Evolutionary conservation across 179 eudicot species (phyloP).

Genomic region (Nepenthes alata): DNA sequence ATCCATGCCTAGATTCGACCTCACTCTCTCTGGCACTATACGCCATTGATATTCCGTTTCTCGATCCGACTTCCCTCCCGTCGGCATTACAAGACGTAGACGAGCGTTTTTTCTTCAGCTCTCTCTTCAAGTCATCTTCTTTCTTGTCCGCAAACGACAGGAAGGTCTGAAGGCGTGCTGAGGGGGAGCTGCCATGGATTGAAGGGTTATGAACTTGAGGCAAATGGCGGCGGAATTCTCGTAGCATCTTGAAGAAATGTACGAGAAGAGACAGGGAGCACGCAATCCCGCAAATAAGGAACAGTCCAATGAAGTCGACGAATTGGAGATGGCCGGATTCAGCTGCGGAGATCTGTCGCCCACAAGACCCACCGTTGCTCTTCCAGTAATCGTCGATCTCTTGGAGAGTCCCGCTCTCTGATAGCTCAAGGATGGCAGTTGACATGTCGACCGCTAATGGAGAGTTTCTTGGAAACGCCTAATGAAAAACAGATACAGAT

Average conservation of each 20-base stretch:
- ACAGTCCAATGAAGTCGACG: conserved; percentile 48
- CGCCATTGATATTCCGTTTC: too few relatives aligned
- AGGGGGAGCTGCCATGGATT: conserved; percentile 15
- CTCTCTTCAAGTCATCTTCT: conserved; percentile 19
- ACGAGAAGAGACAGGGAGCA: conserved; percentile 39
- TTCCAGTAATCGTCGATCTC: conserved; percentile 39
- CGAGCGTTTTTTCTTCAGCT: neutral
- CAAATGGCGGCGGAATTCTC: conserved; percentile 20
- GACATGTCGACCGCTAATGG: conserved; percentile 59
- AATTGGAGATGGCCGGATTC: conserved; percentile 44
- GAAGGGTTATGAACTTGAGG: conserved; percentile 18
- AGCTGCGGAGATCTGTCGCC: conserved; percentile 4
- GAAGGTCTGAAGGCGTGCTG: conserved; percentile 27
- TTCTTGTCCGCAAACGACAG: conserved; percentile 45
- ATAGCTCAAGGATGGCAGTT: conserved; percentile 41
- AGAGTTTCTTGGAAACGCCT: conserved; percentile 65
- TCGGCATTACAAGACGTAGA: conserved; percentile 8
- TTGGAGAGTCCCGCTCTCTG: conserved; percentile 50
- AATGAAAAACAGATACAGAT: too few relatives aligned
- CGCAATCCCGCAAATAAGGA: conserved; percentile 35
- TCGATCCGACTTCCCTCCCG: too few relatives aligned
- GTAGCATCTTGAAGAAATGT: conserved; percentile 27
- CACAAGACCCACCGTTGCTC: conserved; percentile 17
- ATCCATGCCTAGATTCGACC: conserved; percentile 17
- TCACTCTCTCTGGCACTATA: conserved; percentile 11